Evolutionary conservation across 768 basidiomycete genomes (phyloP), one percentile per base, ranked within the genome.

Genomic region (Serendipita vermifera): DNA sequence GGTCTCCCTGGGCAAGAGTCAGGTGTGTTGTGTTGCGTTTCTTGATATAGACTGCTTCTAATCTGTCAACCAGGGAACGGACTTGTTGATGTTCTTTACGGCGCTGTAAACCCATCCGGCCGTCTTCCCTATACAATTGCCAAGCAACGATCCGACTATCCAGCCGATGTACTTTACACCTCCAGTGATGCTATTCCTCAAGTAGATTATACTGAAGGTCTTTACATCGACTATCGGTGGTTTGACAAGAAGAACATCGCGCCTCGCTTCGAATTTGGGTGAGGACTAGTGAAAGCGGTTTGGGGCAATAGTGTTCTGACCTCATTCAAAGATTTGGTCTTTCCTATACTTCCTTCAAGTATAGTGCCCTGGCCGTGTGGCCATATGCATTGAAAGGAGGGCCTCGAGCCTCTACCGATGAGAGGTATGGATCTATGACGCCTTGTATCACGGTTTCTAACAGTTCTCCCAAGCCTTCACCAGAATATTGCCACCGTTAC

Each of bases 41-140:
- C n/a, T 5, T 31, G 20, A 26, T 9, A 27, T 24, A 51, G 9
- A 26, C 39, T n/a, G 9, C 32, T 11, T 51, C n/a, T 31, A 27
- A n/a, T 27, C 9, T 9, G 9, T 15, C 24, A 24, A 9, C 32
- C 24, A 51, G 46, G 46, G 1, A 71, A 71, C 58, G 56, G 66
- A 5, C 58, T 73, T 15, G 67, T 70, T 14, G 72, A 73, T 40
- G 64, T 73, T 24, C 61, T 72, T 6, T 73, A 66, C 48, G 72
- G 72, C 5, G 57, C 43, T 24, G 67, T 67, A 58, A 72, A 71
- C 57, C 72, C 72, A 1, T 68, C 68, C 13, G 72, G 65, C 2
- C 60, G 68, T 27, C 59, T 72, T 4, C 70, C 72, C 5, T 73
- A 68, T 61, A 72, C 72, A 4, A 70, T 72, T 38, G 70, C 71